Conservation (phyloP, 306 rosid species). For the Citrullus amarus region DNA sequence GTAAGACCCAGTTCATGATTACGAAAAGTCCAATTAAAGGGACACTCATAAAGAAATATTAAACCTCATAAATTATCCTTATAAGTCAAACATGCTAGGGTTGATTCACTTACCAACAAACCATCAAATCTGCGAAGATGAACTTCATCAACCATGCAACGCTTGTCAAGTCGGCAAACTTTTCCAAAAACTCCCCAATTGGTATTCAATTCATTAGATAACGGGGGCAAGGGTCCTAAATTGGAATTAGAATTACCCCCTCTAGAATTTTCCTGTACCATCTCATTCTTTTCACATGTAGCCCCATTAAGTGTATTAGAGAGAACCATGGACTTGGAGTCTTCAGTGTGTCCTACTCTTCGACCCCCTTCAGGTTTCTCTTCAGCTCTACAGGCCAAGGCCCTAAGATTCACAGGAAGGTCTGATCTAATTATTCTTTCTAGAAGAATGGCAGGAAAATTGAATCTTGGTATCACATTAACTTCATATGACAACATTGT, state of each 20-base stretch:
- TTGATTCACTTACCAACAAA: slow-evolving; percentile 52
- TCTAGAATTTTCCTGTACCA: slow-evolving; percentile 29
- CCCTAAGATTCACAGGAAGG: slow-evolving; percentile 86
- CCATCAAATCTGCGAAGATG: slow-evolving; percentile 98
- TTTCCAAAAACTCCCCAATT: slow-evolving; percentile 73
- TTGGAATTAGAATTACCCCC: slow-evolving; percentile 31
- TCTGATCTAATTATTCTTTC: slow-evolving; percentile 89
- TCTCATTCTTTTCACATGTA: slow-evolving; percentile 29
- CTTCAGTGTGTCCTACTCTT: slow-evolving; percentile 20
- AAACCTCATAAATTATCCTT: neutral
- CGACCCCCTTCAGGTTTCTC: slow-evolving; percentile 31
- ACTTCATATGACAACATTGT: slow-evolving; percentile 71
- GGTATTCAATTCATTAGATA: slow-evolving; percentile 32
- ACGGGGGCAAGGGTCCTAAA: slow-evolving; percentile 29
- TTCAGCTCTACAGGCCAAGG: slow-evolving; percentile 80
- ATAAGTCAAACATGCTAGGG: slow-evolving; percentile 9
- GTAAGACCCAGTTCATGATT: no score
- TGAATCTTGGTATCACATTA: slow-evolving; percentile 86
- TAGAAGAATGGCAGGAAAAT: slow-evolving; percentile 83
- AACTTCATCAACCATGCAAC: slow-evolving; percentile 89
- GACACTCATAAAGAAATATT: no score
- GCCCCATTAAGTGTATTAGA: slow-evolving; percentile 29
- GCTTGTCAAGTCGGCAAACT: slow-evolving; percentile 68
- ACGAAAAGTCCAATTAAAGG: no score
- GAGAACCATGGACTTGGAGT: slow-evolving; percentile 5